Percentiles rank a stretch among this genome's conserved stretches.
Evolutionary conservation across 257 asterid species (phyloP).

Genomic region (Solanum verrucosum): DNA sequence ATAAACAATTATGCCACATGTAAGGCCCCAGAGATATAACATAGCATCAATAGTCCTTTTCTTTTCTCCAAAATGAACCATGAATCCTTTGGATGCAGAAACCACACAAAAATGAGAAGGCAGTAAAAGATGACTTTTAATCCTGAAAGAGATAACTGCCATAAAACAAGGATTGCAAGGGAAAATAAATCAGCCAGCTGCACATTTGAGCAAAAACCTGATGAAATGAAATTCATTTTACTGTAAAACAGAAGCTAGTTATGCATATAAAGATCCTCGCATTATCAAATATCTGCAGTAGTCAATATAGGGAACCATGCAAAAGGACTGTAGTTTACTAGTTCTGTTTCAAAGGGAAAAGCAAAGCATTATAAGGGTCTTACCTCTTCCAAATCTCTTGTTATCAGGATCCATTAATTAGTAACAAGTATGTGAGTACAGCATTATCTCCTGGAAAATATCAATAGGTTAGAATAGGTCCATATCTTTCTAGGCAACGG

Average conservation of each 20-base stretch:
- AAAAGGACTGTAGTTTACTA: neutral
- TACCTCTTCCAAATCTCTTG: slow-evolving; percentile 96
- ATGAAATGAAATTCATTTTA: neutral
- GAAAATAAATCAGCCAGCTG: neutral
- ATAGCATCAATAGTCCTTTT: neutral
- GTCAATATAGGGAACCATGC: neutral
- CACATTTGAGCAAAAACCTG: neutral
- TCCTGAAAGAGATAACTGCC: neutral
- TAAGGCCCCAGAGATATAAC: neutral
- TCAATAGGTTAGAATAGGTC: neutral
- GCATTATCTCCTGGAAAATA: slow-evolving; percentile 44
- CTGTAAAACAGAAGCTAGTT: neutral
- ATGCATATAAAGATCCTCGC: neutral
- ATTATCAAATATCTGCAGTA: neutral
- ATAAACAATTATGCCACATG: neutral
- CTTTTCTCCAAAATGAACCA: neutral
- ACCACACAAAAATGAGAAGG: neutral
- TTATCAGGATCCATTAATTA: slow-evolving; percentile 82
- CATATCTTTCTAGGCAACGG: neutral
- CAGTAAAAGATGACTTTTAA: neutral
- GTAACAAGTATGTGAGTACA: slow-evolving; percentile 28
- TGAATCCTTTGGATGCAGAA: neutral
- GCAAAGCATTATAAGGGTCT: neutral
- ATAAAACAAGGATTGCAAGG: neutral
- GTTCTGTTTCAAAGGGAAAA: neutral